Conservation (phyloP, 2,329 filamentous ascomycete species). For the Moelleriella libera region DNA sequence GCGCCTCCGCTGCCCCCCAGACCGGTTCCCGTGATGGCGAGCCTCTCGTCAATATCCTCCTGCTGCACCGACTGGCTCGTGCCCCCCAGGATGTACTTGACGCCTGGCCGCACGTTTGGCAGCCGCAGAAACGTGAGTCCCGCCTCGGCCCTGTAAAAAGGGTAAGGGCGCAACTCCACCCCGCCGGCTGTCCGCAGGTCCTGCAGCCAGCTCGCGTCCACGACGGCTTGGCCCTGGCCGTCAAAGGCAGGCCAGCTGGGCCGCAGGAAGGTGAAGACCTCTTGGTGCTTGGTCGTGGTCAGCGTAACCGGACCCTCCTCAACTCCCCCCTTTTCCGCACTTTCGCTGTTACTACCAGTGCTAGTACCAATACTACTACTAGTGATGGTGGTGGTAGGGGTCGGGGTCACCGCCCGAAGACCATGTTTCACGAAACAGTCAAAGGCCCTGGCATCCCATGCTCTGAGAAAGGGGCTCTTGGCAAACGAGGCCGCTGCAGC, state of each 20-base stretch:
- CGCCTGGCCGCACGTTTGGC: conserved; percentile 45
- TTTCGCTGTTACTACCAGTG: too few relatives aligned
- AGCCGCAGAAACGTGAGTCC: conserved; percentile 40
- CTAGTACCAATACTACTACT: too few relatives aligned
- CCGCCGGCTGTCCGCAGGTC: conserved; percentile 30
- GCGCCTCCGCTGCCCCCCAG: conserved; percentile 53
- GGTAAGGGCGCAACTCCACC: conserved; percentile 22
- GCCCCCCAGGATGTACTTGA: conserved; percentile 56
- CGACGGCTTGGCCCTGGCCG: conserved; percentile 18
- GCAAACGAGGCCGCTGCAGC: conserved; percentile 54
- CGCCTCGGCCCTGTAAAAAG: conserved; percentile 57
- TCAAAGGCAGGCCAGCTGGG: conserved; percentile 36
- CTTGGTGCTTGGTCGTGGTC: conserved; percentile 70
- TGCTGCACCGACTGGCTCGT: conserved; percentile 40
- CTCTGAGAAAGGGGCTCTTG: conserved; percentile 55
- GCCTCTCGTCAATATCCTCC: conserved; percentile 38
- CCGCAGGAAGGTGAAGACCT: conserved; percentile 61
- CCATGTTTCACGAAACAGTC: conserved; percentile 50
- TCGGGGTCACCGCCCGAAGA: conserved; percentile 44
- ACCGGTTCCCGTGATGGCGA: conserved; percentile 49
- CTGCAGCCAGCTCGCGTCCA: conserved; percentile 25
- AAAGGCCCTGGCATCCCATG: conserved; percentile 72
- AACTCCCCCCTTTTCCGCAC: not conserved
- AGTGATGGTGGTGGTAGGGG: too few relatives aligned
- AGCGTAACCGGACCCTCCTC: conserved; percentile 46